A percentile compares a stretch with the other conserved stretches of the same genome.
These are phyloP conservation scores for Lupinus albus DNA, from an alignment of 306 rosid genomes.

Conservation along the genomic window DNA sequence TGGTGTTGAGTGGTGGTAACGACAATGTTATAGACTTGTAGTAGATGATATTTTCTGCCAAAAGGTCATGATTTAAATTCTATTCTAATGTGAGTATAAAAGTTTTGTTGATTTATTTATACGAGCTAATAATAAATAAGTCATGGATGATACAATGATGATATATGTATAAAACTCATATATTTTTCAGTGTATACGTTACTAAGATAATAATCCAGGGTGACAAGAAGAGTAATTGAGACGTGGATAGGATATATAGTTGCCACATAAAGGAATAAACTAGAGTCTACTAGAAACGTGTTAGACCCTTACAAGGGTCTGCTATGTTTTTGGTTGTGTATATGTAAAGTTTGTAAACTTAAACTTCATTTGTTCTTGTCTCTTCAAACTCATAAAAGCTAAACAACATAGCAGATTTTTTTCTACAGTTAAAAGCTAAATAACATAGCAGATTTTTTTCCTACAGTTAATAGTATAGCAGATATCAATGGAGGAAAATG, in stretches of 20 bases:
- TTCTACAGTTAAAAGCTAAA: not conserved
- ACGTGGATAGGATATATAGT: constrained; percentile 2
- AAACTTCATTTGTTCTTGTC: not conserved
- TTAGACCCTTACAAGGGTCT: not conserved
- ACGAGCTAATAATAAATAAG: too few relatives aligned
- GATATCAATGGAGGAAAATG: constrained; percentile 20
- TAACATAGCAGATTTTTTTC: not conserved
- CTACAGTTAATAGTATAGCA: not conserved
- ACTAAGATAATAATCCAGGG: too few relatives aligned
- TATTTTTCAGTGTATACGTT: too few relatives aligned
- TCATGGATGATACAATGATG: too few relatives aligned
- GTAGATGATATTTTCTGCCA: too few relatives aligned
- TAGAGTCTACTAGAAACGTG: constrained; percentile 17
- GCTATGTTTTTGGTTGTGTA: not conserved
- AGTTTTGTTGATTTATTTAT: too few relatives aligned
- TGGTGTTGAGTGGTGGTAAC: too few relatives aligned
- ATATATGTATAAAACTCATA: too few relatives aligned
- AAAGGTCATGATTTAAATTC: too few relatives aligned
- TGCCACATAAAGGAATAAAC: constrained; percentile 41
- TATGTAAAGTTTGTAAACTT: not conserved
- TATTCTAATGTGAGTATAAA: too few relatives aligned
- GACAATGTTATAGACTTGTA: too few relatives aligned
- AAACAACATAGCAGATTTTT: not conserved
- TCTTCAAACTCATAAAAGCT: not conserved
- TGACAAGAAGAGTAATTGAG: not conserved